These are phyloP conservation scores for Alternaria alternata DNA, from an alignment of 2,329 filamentous ascomycete genomes.

Conservation along the genomic window DNA sequence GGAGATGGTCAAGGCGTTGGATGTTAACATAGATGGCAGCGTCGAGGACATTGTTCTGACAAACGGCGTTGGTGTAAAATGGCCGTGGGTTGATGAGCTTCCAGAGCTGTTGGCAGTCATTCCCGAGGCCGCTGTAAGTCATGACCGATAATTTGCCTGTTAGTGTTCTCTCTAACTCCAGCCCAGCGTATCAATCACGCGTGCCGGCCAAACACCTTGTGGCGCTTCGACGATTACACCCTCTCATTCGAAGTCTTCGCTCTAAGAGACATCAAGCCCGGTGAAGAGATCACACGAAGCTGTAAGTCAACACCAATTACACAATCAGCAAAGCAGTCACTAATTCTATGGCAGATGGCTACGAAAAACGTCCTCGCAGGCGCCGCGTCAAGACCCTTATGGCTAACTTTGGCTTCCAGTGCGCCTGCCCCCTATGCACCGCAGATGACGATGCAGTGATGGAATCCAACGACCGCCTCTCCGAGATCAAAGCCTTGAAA, in stretches of 20 bases:
- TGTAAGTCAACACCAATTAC: slow-evolving; percentile 25
- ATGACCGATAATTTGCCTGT: not conserved
- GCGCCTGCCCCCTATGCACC: slow-evolving; percentile 42
- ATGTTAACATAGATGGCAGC: slow-evolving; percentile 23
- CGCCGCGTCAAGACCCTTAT: slow-evolving; percentile 30
- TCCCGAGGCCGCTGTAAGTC: slow-evolving; percentile 42
- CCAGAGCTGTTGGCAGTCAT: slow-evolving; percentile 32
- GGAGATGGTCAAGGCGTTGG: slow-evolving; percentile 23
- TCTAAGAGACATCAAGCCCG: slow-evolving; percentile 36
- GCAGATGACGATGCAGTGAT: slow-evolving; percentile 19
- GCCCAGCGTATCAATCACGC: slow-evolving; percentile 46
- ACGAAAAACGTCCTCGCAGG: slow-evolving; percentile 23
- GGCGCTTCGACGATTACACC: slow-evolving; percentile 43
- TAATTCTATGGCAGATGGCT: slow-evolving; percentile 33
- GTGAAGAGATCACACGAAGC: slow-evolving; percentile 42
- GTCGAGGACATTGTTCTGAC: slow-evolving; percentile 34
- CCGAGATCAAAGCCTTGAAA: slow-evolving; percentile 38
- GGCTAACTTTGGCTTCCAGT: slow-evolving; percentile 41
- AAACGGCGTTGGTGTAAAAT: slow-evolving; percentile 33
- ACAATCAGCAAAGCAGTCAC: not conserved
- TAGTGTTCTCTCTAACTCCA: slow-evolving; percentile 6
- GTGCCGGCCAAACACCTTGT: slow-evolving; percentile 45
- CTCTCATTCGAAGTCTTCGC: slow-evolving; percentile 40
- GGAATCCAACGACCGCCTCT: slow-evolving; percentile 37
- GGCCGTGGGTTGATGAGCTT: slow-evolving; percentile 32